Evolutionary conservation across 2,329 filamentous ascomycete species (phyloP).

Genomic region (Colletotrichum falcatum): DNA sequence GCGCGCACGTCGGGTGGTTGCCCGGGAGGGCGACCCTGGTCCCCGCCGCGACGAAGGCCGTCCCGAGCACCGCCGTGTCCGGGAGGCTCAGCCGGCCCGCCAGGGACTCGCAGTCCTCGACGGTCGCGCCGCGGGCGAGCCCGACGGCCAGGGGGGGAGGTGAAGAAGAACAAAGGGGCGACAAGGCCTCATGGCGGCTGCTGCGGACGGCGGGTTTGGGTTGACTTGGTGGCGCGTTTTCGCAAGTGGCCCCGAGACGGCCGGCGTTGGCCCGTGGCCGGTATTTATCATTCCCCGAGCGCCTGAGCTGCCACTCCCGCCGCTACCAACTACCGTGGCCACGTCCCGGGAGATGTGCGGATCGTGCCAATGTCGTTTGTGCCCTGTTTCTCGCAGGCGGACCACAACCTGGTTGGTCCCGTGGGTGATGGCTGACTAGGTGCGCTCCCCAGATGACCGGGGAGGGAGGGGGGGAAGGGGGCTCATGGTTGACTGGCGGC

Average conservation of each 20-base stretch:
- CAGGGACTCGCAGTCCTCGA: slow-evolving; percentile 15
- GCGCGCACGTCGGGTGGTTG: slow-evolving; percentile 50
- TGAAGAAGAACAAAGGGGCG: slow-evolving; percentile 1
- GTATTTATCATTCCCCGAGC: background rate
- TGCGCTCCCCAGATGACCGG: background rate
- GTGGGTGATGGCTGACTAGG: background rate
- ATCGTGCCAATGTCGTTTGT: too few species aligned
- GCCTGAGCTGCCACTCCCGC: background rate
- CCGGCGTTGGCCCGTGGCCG: too few species aligned
- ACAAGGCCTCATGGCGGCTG: slow-evolving; percentile 10
- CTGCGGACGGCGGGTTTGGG: too few species aligned
- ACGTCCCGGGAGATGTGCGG: slow-evolving; percentile 14
- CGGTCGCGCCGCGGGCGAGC: background rate
- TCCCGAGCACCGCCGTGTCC: slow-evolving; percentile 46
- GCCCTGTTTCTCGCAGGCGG: background rate
- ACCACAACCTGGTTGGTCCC: slow-evolving; percentile 20
- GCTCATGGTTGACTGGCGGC: too few species aligned
- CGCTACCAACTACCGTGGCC: slow-evolving; percentile 18
- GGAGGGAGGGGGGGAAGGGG: too few species aligned
- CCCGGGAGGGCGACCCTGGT: slow-evolving; percentile 50
- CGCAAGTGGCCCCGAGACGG: too few species aligned
- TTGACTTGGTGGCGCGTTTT: too few species aligned
- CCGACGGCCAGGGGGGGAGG: background rate
- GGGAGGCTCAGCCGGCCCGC: slow-evolving; percentile 27
- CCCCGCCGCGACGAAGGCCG: slow-evolving; percentile 42